Conservation (phyloP, 2,329 filamentous ascomycete species). For the Aspergillus fijiensis region DNA sequence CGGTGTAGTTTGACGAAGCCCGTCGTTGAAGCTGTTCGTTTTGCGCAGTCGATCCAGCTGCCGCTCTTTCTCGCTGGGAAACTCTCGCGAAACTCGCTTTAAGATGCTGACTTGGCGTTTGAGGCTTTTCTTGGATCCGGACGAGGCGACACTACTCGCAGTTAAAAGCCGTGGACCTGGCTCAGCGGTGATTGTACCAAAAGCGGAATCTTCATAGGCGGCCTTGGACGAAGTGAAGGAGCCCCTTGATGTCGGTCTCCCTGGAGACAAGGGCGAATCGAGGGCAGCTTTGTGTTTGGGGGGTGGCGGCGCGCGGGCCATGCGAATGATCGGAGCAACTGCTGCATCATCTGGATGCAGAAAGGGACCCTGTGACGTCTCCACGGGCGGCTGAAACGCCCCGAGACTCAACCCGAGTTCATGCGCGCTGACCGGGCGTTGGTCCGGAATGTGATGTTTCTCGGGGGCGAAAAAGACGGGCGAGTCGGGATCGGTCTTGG, state of each 20-base stretch:
- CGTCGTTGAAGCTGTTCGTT: conserved; percentile 36
- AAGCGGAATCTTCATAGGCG: conserved; percentile 35
- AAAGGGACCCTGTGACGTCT: conserved; percentile 51
- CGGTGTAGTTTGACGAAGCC: conserved; percentile 33
- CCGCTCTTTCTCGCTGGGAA: conserved; percentile 36
- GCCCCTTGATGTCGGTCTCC: conserved; percentile 38
- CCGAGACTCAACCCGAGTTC: conserved; percentile 74
- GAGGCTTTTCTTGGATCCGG: conserved; percentile 41
- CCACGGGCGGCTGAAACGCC: conserved; percentile 57
- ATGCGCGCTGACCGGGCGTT: conserved; percentile 24
- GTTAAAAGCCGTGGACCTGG: conserved; percentile 40
- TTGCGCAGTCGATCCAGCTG: conserved; percentile 35
- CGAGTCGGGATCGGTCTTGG: conserved; percentile 40
- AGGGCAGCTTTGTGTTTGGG: conserved; percentile 65
- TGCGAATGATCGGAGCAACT: conserved; percentile 71
- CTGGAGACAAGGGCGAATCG: conserved; percentile 25
- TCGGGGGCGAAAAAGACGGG: conserved; percentile 30
- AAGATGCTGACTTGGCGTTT: conserved; percentile 36
- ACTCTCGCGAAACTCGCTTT: conserved; percentile 40
- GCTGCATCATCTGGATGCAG: conserved; percentile 58
- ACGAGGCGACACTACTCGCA: conserved; percentile 41
- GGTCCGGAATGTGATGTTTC: conserved; percentile 29
- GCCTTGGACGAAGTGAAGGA: conserved; percentile 38
- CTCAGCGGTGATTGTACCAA: conserved; percentile 43
- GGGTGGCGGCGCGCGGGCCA: conserved; percentile 76